Evolutionary conservation across 2,329 filamentous ascomycete species (phyloP).

Genomic region (Paramyrothecium sp.): DNA sequence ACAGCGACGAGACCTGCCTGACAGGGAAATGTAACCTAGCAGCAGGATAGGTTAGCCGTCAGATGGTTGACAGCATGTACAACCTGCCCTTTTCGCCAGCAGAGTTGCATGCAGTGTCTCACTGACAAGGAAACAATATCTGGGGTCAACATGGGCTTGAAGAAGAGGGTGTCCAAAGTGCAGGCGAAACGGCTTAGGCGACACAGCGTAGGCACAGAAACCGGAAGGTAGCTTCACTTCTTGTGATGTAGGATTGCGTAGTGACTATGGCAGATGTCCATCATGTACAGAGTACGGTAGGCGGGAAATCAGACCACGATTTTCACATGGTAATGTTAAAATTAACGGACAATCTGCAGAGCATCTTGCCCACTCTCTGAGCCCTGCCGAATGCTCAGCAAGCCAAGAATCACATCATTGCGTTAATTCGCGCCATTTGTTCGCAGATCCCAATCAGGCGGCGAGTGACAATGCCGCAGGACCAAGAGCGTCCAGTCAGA

Average conservation of each 20-base stretch:
- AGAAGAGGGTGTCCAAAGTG: neutral
- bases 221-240: too few relatives aligned
- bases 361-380: too few relatives aligned
- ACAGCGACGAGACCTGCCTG: neutral
- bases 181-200: neutral
- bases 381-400: too few relatives aligned
- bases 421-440: neutral
- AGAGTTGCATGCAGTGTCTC: neutral
- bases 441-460: neutral
- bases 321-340: too few relatives aligned
- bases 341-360: too few relatives aligned
- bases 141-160: neutral
- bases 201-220: too few relatives aligned
- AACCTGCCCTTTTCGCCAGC: neutral
- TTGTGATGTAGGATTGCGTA: too few relatives aligned
- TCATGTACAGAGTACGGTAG: too few relatives aligned
- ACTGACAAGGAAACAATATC: neutral
- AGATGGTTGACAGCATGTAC: neutral
- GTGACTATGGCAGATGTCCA: too few relatives aligned
- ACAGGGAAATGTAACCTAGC: neutral
- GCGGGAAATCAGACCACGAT: too few relatives aligned
- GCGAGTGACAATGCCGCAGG: neutral
- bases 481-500: too few relatives aligned
- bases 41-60: neutral
- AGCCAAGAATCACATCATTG: too few relatives aligned